Base-by-base conservation (phyloP, 345 rosid genomes). In the Arabidopsis arenosa region DNA sequence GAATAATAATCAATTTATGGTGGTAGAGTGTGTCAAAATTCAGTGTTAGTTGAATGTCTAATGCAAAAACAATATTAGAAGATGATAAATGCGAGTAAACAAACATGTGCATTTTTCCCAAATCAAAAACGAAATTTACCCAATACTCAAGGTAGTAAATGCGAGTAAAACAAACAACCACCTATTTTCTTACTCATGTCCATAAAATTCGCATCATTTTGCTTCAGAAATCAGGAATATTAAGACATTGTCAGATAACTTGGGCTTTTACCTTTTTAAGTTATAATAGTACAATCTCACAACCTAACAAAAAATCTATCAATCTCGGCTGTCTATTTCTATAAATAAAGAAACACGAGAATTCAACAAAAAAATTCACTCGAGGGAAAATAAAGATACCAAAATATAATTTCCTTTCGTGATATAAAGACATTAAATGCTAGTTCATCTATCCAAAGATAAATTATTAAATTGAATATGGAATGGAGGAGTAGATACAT, bases 401-500 rank as follows among this genome's bases (percentile, higher is more conserved):
- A 40, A 30, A 41, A 32, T 5, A 52, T 7, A 23, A 57, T 40
- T 33, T 61, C 12, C 45, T 14, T 54, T 18, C 5, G 17, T 9
- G 57, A 53, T 32, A 18, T 7, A 39, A 39, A 15, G 36, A 73
- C 48, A 56, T 44, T 44, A 5, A 56, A 45, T 57, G 66, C 7
- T 23, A 45, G 45, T 23, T 33, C 45, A 57, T 26, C 47, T 65
- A 65, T 41, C 9, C 9, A 3, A 3, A 5, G 4, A 59, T 55
- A 70, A 54, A 64, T 26, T 61, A 61, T 26, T 51, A 15, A 62
- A 62, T 63, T 8, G 23, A 35, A 39, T 15, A 26, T 23, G 57
- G 49, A 32, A 56, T 55, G 48, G 72, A 65, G 41, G 45, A 65
- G 73, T 66, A 48, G 73, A 37, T 48, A 26, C 59, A 57, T 47